phyloP scores from a whole-genome alignment of 2,329 filamentous ascomycete genomes.

The Botrytis medusae region DNA sequence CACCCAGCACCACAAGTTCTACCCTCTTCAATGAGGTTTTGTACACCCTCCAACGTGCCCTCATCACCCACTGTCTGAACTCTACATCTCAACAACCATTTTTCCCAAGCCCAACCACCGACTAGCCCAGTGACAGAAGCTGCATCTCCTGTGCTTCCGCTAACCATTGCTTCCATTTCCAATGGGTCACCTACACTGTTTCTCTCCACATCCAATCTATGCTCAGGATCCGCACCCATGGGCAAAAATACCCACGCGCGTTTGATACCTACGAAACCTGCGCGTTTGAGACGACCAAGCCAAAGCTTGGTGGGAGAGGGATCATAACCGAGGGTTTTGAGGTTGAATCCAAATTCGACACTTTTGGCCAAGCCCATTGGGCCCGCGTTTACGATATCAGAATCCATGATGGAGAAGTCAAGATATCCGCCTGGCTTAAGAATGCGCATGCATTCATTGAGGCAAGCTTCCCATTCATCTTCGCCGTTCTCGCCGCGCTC shows the following conservation, averaged over 20 bases:
- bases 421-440: conserved; percentile 88
- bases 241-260: conserved; percentile 88
- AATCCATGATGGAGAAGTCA: conserved; percentile 87
- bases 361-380: conserved; percentile 76
- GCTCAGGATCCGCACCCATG: conserved; percentile 60
- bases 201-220: conserved; percentile 43
- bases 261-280: conserved; percentile 77
- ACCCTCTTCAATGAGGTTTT: conserved; percentile 63
- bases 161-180: conserved; percentile 61
- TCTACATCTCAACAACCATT: conserved; percentile 88
- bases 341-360: conserved; percentile 87
- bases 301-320: conserved; percentile 79
- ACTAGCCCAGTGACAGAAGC: conserved; percentile 78
- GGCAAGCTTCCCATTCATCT: conserved; percentile 86
- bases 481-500: conserved; percentile 63
- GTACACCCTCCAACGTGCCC: conserved; percentile 59
- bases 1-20: conserved; percentile 58
- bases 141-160: conserved; percentile 69
- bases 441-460: conserved; percentile 84
- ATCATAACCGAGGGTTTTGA: conserved; percentile 89
- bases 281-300: conserved; percentile 68
- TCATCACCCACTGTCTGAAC: conserved; percentile 77
- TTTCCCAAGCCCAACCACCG: conserved; percentile 91
- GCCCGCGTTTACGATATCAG: conserved; percentile 83
- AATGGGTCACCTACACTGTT: conserved; percentile 45